phyloP scores from a whole-genome alignment of 306 rosid species.

The Lathyrus aphaca region DNA sequence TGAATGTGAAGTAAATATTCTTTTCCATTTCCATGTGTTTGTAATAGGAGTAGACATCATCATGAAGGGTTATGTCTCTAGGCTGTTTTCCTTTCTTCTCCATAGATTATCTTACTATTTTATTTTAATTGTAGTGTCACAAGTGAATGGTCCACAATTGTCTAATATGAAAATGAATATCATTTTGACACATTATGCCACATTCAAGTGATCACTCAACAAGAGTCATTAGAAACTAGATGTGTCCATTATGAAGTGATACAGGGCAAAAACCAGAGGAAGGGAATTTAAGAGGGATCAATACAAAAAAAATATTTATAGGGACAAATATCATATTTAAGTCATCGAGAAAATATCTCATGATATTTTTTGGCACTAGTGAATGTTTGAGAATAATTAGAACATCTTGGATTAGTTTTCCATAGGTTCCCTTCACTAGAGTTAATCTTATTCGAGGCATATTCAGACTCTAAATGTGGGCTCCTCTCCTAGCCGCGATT shows the following conservation, averaged over 20 bases:
- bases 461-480: not conserved
- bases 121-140: conserved; percentile 1
- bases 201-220: conserved; percentile 12
- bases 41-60: not conserved
- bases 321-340: not conserved
- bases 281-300: not conserved
- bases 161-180: conserved; percentile 11
- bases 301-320: not conserved
- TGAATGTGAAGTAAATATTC: not conserved
- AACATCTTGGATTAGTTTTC: not conserved
- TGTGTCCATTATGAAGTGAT: not conserved
- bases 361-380: not conserved
- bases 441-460: not conserved
- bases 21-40: conserved; percentile 5
- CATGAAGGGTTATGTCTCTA: conserved; percentile 5
- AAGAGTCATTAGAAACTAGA: not conserved
- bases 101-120: not conserved
- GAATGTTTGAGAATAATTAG: conserved; percentile 9
- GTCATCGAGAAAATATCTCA: not conserved
- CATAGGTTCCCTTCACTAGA: not conserved
- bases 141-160: conserved; percentile 6
- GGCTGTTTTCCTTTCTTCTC: conserved; percentile 3
- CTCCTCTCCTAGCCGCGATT: not conserved
- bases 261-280: not conserved
- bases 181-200: conserved; percentile 1